Conservation (phyloP, 768 basidiomycete species). For the Leccinum barrowsii region DNA sequence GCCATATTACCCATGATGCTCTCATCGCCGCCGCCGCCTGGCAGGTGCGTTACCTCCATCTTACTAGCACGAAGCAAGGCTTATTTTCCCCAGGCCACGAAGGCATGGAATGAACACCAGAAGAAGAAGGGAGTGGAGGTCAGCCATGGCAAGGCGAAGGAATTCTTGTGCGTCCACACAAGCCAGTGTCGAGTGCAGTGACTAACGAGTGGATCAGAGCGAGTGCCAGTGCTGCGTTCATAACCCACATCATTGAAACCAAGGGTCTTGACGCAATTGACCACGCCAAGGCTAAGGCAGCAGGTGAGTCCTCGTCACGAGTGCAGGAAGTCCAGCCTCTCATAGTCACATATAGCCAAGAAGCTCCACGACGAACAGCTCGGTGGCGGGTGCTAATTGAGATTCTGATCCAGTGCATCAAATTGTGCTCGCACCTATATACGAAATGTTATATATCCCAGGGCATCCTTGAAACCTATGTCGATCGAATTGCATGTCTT, state of each 20-base stretch:
- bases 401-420: neutral
- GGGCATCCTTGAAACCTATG: no score
- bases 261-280: slow-evolving; percentile 53
- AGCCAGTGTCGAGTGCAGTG: neutral
- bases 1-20: slow-evolving; percentile 59
- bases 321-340: neutral
- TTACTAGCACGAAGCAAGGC: neutral
- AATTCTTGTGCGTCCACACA: slow-evolving; percentile 40
- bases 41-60: slow-evolving; percentile 38
- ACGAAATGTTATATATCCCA: slow-evolving; percentile 10
- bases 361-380: neutral
- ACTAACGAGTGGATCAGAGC: slow-evolving; percentile 36
- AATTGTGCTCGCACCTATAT: neutral
- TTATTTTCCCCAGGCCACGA: slow-evolving; percentile 45
- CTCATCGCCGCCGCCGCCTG: slow-evolving; percentile 65
- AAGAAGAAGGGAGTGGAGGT: slow-evolving; percentile 45
- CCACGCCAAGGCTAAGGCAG: slow-evolving; percentile 37
- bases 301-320: slow-evolving; percentile 23
- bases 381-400: neutral
- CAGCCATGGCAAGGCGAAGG: slow-evolving; percentile 55
- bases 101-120: slow-evolving; percentile 57
- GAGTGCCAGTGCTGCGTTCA: slow-evolving; percentile 49
- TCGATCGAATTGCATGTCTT: neutral
- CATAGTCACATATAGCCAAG: slow-evolving; percentile 9
- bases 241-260: slow-evolving; percentile 54